These are phyloP conservation scores for Zygnema cylindricum DNA, from an alignment of 139 green algal genomes.

Conservation along the genomic window DNA sequence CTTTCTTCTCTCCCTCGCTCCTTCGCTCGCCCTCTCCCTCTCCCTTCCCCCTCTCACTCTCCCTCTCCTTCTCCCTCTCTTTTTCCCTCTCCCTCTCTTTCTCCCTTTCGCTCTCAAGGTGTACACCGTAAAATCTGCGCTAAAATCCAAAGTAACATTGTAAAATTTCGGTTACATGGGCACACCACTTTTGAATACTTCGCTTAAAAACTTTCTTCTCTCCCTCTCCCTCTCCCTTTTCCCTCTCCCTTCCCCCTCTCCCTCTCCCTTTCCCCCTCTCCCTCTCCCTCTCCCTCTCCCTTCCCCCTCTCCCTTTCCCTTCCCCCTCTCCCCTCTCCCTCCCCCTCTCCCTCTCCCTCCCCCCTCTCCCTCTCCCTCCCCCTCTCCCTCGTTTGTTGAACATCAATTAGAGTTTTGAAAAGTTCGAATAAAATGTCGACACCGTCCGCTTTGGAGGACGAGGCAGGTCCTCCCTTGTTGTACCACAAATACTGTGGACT, in stretches of 20 bases:
- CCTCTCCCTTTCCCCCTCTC: not conserved
- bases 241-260: not conserved
- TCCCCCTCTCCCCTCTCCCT: not conserved
- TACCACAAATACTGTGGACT: too few relatives aligned
- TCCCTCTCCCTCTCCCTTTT: not conserved
- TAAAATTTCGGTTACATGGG: too few relatives aligned
- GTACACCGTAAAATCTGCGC: too few relatives aligned
- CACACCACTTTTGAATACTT: too few relatives aligned
- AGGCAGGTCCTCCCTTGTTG: too few relatives aligned
- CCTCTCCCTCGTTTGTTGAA: not conserved
- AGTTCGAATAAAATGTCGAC: not conserved
- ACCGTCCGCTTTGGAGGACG: too few relatives aligned
- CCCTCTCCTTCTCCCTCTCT: not conserved
- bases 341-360: not conserved
- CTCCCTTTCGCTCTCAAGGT: too few relatives aligned
- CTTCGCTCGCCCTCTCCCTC: not conserved
- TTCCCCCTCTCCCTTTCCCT: not conserved
- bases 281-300: not conserved
- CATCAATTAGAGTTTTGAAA: not conserved
- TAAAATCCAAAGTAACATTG: too few relatives aligned
- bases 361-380: not conserved
- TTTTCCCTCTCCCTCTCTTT: not conserved
- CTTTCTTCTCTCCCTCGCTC: not conserved
- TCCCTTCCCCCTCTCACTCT: not conserved
- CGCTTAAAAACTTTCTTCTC: not conserved